Conservation (phyloP, 2,329 filamentous ascomycete genomes). For the Cordyceps militaris region DNA sequence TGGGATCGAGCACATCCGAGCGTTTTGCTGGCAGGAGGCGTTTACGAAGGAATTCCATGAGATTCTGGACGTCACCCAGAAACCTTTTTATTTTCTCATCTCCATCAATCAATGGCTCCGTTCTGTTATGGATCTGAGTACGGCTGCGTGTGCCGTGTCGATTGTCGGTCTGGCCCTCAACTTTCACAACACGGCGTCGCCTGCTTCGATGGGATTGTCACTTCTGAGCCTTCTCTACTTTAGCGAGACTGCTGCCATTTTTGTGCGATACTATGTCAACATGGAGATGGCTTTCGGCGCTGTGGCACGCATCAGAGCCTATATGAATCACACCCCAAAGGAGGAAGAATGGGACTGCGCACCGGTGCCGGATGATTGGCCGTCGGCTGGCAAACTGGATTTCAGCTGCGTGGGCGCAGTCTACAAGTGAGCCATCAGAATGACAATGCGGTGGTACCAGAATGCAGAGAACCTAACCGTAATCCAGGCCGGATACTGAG, state of each 20-base stretch:
- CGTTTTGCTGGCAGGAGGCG: conserved; percentile 43
- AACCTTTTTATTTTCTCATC: conserved; percentile 46
- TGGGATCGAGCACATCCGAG: conserved; percentile 41
- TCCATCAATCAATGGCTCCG: conserved; percentile 48
- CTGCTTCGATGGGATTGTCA: conserved; percentile 13
- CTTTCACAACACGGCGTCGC: conserved; percentile 10
- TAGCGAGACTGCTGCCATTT: conserved; percentile 15
- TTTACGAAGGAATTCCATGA: conserved; percentile 35
- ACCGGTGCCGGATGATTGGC: conserved; percentile 20
- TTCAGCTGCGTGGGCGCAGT: conserved; percentile 13
- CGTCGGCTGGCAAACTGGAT: conserved; percentile 14
- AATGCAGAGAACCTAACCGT: not conserved
- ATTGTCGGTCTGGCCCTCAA: conserved; percentile 36
- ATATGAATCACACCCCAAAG: conserved; percentile 9
- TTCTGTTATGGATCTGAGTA: conserved; percentile 40
- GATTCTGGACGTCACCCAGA: conserved; percentile 43
- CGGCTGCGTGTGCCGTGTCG: conserved; percentile 36
- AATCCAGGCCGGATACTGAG: not conserved
- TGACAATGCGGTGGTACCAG: not conserved
- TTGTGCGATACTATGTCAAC: not conserved
- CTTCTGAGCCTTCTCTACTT: conserved; percentile 19
- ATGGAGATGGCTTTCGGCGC: conserved; percentile 20
- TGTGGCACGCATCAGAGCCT: conserved; percentile 15
- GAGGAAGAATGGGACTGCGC: conserved; percentile 11
- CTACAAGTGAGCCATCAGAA: conserved; percentile 14